A percentile compares a stretch with the other conserved stretches of the same genome.
Conservation (phyloP, 495 filamentous ascomycete species). For the Articulospora tetracladia region DNA sequence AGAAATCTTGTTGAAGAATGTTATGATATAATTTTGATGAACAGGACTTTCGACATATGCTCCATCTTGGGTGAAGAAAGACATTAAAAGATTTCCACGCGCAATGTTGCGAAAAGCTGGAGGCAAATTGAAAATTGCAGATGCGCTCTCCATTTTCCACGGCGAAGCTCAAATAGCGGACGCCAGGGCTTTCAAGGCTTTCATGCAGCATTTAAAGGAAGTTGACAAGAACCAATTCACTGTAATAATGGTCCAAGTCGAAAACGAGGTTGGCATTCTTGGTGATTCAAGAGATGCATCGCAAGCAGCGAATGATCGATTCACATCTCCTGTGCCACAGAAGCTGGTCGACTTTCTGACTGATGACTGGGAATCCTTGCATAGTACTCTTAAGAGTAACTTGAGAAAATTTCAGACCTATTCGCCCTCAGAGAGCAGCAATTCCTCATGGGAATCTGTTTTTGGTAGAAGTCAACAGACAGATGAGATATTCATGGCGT, state of each 20-base stretch:
- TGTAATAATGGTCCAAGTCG: conserved; percentile 49
- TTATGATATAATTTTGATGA: no score
- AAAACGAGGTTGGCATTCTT: conserved; percentile 44
- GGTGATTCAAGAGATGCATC: conserved; percentile 43
- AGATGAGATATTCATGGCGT: conserved; percentile 51
- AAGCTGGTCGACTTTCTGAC: conserved; percentile 31
- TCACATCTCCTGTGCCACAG: conserved; percentile 32
- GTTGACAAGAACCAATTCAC: conserved; percentile 37
- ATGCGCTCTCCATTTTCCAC: conserved; percentile 36
- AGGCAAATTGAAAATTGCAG: conserved; percentile 26
- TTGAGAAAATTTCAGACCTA: conserved; percentile 15
- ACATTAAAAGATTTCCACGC: conserved; percentile 39
- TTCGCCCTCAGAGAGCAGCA: neutral
- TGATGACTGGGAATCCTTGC: conserved; percentile 30
- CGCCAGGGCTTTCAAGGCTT: conserved; percentile 31
- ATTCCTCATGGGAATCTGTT: conserved; percentile 33
- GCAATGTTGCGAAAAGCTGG: conserved; percentile 30
- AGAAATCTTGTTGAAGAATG: no score
- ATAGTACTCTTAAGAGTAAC: conserved; percentile 28
- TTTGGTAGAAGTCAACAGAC: conserved; percentile 37
- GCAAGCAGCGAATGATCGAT: conserved; percentile 31
- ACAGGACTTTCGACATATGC: conserved; percentile 35
- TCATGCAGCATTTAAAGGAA: conserved; percentile 38
- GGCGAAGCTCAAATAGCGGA: conserved; percentile 33
- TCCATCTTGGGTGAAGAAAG: conserved; percentile 41